These are phyloP conservation scores for Blepharisma undulans DNA, from an alignment of 169 alveolate species.

Conservation along the genomic window DNA sequence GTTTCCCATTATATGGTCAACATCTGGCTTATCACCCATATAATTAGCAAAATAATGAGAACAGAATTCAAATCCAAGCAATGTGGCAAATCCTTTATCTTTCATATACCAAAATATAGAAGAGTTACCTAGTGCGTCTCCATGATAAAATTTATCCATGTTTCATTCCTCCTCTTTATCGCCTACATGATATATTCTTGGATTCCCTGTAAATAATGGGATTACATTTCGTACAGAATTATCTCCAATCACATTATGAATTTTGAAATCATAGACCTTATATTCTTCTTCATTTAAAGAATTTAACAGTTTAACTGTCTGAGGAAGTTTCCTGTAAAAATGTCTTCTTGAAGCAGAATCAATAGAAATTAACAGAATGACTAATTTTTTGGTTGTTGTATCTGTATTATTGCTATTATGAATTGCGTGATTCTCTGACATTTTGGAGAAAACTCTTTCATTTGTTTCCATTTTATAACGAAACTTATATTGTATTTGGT, in stretches of 20 bases:
- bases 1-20: slow-evolving; percentile 3
- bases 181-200: background rate
- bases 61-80: slow-evolving; percentile 17
- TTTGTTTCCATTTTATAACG: background rate
- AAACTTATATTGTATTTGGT: background rate
- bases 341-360: slow-evolving; percentile 32
- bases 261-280: slow-evolving; percentile 3
- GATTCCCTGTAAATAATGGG: background rate
- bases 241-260: background rate
- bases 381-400: background rate
- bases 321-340: slow-evolving; percentile 25
- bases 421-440: background rate
- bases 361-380: background rate
- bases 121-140: background rate
- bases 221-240: background rate
- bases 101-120: background rate
- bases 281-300: background rate
- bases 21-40: slow-evolving; percentile 14
- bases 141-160: background rate
- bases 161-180: background rate
- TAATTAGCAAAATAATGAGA: background rate
- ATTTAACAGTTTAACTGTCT: background rate
- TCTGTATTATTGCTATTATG: background rate
- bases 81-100: background rate
- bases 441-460: background rate